Conservation (phyloP, 257 asterid genomes). For the Przewalskia tangutica region DNA sequence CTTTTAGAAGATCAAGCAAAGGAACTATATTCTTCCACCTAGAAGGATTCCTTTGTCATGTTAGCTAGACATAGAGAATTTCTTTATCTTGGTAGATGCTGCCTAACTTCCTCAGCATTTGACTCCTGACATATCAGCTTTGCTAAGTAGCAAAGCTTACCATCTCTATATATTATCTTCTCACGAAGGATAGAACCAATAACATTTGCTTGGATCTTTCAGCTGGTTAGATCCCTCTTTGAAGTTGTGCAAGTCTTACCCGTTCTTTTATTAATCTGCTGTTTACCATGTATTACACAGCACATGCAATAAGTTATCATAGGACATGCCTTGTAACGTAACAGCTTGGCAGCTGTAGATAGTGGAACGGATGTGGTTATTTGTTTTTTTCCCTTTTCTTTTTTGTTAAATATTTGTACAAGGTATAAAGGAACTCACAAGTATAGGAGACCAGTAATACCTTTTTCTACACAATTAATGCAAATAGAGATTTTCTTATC, state of each 20-base stretch:
- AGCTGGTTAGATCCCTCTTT: background rate
- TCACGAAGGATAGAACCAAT: background rate
- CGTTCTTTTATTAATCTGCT: background rate
- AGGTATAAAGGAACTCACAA: background rate
- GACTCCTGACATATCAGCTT: background rate
- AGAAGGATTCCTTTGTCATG: background rate
- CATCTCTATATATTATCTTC: background rate
- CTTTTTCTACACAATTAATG: too few relatives aligned
- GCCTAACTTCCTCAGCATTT: background rate
- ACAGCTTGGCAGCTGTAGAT: background rate
- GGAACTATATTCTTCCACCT: background rate
- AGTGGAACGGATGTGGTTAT: background rate
- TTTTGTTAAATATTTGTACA: background rate
- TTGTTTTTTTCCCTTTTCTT: background rate
- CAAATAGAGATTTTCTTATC: too few relatives aligned
- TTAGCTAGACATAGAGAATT: background rate
- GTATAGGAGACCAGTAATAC: background rate
- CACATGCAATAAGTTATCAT: background rate
- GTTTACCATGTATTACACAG: background rate
- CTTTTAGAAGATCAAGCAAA: background rate
- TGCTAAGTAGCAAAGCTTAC: background rate
- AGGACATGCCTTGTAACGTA: background rate
- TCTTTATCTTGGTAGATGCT: background rate
- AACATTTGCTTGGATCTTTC: background rate
- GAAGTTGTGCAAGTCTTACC: background rate